Evolutionary conservation across 73 alveolate species (phyloP), one percentile per base, ranked within the genome.

Genomic region (Diophrys appendiculata): DNA sequence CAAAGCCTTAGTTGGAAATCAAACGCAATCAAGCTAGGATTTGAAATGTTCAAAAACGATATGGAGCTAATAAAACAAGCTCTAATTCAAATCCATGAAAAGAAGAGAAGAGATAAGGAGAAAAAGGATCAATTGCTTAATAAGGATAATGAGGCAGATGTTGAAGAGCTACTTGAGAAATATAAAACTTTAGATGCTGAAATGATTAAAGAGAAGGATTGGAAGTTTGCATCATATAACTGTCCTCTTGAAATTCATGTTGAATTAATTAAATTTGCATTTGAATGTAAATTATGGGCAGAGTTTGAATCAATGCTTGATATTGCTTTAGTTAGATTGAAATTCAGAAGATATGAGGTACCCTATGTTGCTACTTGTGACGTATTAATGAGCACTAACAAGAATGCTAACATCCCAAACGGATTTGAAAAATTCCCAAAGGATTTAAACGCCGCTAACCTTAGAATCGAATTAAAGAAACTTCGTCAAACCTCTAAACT

Each of bases 181-280:
- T 92, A 95, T 52, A 92, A 95, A 82, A 90, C 92, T 75, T 87
- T 87, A 54, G 97, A 95, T 55, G 87, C 89, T 24, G 96, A 93
- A 84, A 93, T 96, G 94, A 91, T 91, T 31, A 91, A 90, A 60
- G 98, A 94, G 43, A 86, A 91, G 56, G 97, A 94, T 72, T 97
- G 98, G 97, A 96, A 90, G 74, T 86, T 82, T 33, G 93, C 97
- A 52, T 85, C 97, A 1, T 84, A 87, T 54, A 92, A 93, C 70
- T 95, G 92, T 0, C 99, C 99, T 13, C 70, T 97, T 24, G 99
- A 97, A 85, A 82, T 94, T 52, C 99, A 97, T 76, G 92, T 96
- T 22, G 98, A 97, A 77, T 68, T 97, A 14, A 85, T 93, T 29
- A 96, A 93, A 54, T 89, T 94, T 69, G 94, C 98, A 54, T 97